Evolutionary conservation across 768 basidiomycete genomes (phyloP), one percentile per base, ranked within the genome.

Genomic region (Serendipita vermifera): DNA sequence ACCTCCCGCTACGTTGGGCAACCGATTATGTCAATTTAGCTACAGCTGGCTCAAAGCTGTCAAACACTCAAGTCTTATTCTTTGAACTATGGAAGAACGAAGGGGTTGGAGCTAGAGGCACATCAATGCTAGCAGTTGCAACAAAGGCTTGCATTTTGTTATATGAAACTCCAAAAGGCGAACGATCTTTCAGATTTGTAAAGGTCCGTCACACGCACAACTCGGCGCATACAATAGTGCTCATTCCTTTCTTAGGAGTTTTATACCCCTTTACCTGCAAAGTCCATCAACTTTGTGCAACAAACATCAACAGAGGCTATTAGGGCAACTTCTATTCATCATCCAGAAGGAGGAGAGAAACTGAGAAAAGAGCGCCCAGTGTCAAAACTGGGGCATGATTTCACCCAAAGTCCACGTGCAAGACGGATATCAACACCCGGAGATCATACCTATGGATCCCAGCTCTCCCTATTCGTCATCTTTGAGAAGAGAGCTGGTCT

Each of bases 401-500:
- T 29, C 7, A 5, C 31, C 33, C 33, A 7, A 13, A 36, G 22
- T 26, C 67, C 70, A 72, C 32, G 77, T 81, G 3, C 75, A 76
- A 43, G 83, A 83, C 11, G 58, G 63, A 55, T 51, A 11, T 38
- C 33, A 17, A 43, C 33, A 14, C 64, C 73, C 58, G 71, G 36
- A 6, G 41, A 26, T 38, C 13, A 15, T 51, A 36, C 72, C 56
- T 85, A 85, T 63, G 82, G 82, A 17, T 76, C 77, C 3, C 86
- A 88, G 61, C 78, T 86, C 63, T 80, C 79, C 61, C 70, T 91
- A n/a, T 89, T 89, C 64, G 79, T 87, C 57, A 71, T 82, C 22
- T 91, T 91, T 64, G 88, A 91, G 67, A 90, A 90, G 70, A 91
- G 86, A 64, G 87, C 87, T 2, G 78, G 81, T n/a, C 71, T 86